phyloP scores from a whole-genome alignment of 257 asterid genomes.

The Nicotiana tabacum region DNA sequence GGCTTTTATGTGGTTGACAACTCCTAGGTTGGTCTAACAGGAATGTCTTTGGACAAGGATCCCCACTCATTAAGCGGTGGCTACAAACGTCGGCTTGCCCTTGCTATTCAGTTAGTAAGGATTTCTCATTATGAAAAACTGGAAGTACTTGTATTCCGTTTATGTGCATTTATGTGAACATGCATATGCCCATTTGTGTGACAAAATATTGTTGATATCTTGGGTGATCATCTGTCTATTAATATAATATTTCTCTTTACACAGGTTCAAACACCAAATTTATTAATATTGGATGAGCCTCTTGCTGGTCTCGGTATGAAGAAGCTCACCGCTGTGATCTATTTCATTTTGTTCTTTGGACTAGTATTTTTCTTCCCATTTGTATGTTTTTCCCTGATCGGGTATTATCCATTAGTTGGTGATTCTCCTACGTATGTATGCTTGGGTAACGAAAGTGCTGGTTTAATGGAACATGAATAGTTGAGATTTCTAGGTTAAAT shows the following conservation, averaged over 20 bases:
- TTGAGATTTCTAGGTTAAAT: constrained; percentile 2
- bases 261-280: constrained; percentile 88
- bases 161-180: neutral
- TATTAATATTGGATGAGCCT: constrained; percentile 89
- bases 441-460: neutral
- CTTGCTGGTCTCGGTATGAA: constrained; percentile 96
- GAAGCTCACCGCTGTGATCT: constrained; percentile 7
- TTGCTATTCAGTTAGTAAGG: constrained; percentile 84
- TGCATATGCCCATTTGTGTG: neutral
- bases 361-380: neutral
- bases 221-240: constrained; percentile 22
- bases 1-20: constrained; percentile 7
- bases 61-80: constrained; percentile 94
- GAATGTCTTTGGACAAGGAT: constrained; percentile 67
- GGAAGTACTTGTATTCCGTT: neutral
- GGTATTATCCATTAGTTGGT: no score
- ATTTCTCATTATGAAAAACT: constrained; percentile 18
- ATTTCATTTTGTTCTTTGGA: constrained; percentile 1
- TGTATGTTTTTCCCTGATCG: neutral
- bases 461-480: neutral
- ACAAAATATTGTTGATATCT: neutral
- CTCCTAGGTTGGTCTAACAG: constrained; percentile 67
- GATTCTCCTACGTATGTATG: no score
- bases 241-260: constrained; percentile 17
- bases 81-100: constrained; percentile 91